A percentile compares a stretch with the other conserved stretches of the same genome.
phyloP scores from a whole-genome alignment of 1,284 basidiomycete species.

The Tremellales sp. region DNA sequence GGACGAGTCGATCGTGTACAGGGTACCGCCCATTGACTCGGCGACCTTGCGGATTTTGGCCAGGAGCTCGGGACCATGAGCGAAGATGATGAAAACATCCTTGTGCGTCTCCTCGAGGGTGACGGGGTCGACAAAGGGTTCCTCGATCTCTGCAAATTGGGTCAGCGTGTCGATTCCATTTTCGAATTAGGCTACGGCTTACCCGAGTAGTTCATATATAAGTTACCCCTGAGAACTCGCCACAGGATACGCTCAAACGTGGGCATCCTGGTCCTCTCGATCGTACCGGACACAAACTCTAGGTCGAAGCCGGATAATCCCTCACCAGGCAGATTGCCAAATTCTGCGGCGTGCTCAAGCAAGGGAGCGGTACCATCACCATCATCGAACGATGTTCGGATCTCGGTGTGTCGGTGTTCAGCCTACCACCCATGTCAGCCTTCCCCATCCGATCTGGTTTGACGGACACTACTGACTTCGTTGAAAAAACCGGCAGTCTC shows the following conservation, averaged over 20 bases:
- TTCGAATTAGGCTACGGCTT: slow-evolving; percentile 2
- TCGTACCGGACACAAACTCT: slow-evolving; percentile 96
- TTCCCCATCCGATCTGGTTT: neutral
- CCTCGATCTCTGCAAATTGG: slow-evolving; percentile 70
- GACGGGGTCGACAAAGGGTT: slow-evolving; percentile 83
- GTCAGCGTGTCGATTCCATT: slow-evolving; percentile 4
- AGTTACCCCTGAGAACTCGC: slow-evolving; percentile 94
- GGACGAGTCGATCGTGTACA: slow-evolving; percentile 94
- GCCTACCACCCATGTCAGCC: slow-evolving; percentile 60
- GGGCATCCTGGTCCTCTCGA: slow-evolving; percentile 84
- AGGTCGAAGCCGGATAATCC: slow-evolving; percentile 63
- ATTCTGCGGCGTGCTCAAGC: slow-evolving; percentile 78
- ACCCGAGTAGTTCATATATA: slow-evolving; percentile 96
- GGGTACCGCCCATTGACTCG: slow-evolving; percentile 94
- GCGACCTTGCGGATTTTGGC: slow-evolving; percentile 98
- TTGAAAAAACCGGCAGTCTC: slow-evolving; percentile 98
- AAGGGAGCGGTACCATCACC: slow-evolving; percentile 73
- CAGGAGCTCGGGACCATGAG: slow-evolving; percentile 87
- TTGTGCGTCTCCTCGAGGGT: slow-evolving; percentile 82
- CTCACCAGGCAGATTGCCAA: slow-evolving; percentile 54
- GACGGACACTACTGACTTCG: slow-evolving; percentile 54
- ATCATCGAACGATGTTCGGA: slow-evolving; percentile 86
- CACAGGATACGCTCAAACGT: slow-evolving; percentile 97
- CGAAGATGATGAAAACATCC: slow-evolving; percentile 99
- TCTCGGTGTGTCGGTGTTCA: slow-evolving; percentile 71